Base-by-base conservation (phyloP, 78 protist species). In the Anaeramoeba flamelloides region DNA sequence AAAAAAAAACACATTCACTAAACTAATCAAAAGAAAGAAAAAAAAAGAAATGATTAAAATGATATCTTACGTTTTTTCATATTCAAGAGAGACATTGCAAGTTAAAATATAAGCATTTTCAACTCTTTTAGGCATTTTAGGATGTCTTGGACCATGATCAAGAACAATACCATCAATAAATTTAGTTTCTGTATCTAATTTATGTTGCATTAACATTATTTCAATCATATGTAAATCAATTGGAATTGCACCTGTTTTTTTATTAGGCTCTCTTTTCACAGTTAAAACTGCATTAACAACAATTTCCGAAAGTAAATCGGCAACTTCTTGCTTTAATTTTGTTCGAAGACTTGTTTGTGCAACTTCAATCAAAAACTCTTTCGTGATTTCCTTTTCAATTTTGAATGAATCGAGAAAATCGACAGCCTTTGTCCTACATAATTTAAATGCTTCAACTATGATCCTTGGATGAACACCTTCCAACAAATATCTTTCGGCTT, bases 101-200 rank as follows among this genome's bases (percentile, higher is more conserved):
- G 64, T 38, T n/a, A 79, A 89, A 74, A 96, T 82, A 86, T 75
- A 87, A 69, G 88, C 75, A 75, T 97, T 89, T 78, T 86, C 85
- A 1, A 89, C 65, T 38, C 37, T 32, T 87, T 86, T 90, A 64
- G 94, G 94, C 99, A 97, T 97, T 87, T 91, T 98, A 38, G 98
- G 98, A 79, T 96, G 99, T 30, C 99, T 87, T 0, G 95, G 86
- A 8, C 99, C 99, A 85, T 98, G 99, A 81, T 98, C 99, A 2
- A 98, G 82, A 22, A 98, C 99, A 1, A 97, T 87, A 41, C 99
- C 99, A 64, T 83, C 31, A 80, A 96, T 84, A 12, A 96, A 87
- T 1, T 32, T 2, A n/a, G 87, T 79, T 1, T 85, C 84, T 38
- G 17, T 38, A n/a, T n/a, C n/a, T 30, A 41, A 79, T 80, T 87